Evolutionary conservation across 352 stramenopile genomes (phyloP).

Genomic region (Globisporangium nagaii): DNA sequence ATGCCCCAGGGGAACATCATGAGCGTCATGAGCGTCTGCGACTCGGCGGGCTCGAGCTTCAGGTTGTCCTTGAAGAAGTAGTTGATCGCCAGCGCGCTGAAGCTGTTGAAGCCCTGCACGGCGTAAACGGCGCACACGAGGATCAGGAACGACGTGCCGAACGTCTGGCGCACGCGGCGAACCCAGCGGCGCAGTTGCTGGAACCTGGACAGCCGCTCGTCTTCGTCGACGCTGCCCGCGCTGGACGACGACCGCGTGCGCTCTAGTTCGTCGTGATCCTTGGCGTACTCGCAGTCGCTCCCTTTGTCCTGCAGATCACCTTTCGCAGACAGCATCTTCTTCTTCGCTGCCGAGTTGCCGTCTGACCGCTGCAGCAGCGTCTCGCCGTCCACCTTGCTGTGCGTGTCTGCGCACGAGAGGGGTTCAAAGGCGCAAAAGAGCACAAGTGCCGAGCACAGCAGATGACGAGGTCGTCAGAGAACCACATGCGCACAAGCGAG

Average conservation of each 20-base stretch:
- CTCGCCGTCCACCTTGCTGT: slow-evolving; percentile 7
- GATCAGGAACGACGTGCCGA: slow-evolving; percentile 64
- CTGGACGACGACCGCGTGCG: slow-evolving; percentile 8
- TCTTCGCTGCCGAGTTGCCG: slow-evolving; percentile 5
- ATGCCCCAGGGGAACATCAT: slow-evolving; percentile 95
- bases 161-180: slow-evolving; percentile 46
- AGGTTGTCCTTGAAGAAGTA: slow-evolving; percentile 98
- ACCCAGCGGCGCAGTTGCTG: slow-evolving; percentile 51
- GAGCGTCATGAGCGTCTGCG: slow-evolving; percentile 90
- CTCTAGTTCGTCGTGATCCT: slow-evolving; percentile 1
- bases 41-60: slow-evolving; percentile 89
- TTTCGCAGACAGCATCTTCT: slow-evolving; percentile 1
- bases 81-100: slow-evolving; percentile 90
- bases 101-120: slow-evolving; percentile 91
- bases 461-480: neutral
- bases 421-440: neutral
- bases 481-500: neutral
- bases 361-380: slow-evolving; percentile 11
- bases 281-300: slow-evolving; percentile 3
- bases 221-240: slow-evolving; percentile 10
- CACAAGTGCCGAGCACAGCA: neutral
- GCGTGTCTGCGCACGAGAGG: neutral
- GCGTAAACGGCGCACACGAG: slow-evolving; percentile 88
- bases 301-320: neutral
- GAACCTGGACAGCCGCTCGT: slow-evolving; percentile 14